Evolutionary conservation across 2,329 filamentous ascomycete genomes (phyloP).

Genomic region (Fonsecaea pedrosoi): DNA sequence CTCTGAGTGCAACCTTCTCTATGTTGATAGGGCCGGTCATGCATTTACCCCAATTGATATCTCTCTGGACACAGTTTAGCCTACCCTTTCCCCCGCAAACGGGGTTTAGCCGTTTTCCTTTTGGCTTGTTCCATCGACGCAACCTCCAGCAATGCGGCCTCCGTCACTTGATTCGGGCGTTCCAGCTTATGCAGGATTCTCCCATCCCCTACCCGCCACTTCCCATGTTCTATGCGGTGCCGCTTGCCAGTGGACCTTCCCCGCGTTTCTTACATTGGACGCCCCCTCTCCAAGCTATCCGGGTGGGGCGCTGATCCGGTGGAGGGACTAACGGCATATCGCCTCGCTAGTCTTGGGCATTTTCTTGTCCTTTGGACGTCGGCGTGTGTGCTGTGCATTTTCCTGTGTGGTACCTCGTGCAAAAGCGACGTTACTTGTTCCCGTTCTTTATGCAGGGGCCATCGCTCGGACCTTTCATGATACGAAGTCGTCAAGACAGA

Average conservation of each 20-base stretch:
- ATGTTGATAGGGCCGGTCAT: constrained; percentile 11
- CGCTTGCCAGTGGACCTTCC: constrained; percentile 24
- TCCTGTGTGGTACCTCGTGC: constrained; percentile 8
- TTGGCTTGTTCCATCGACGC: background rate
- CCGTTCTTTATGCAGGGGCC: constrained; percentile 12
- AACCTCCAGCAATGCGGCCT: constrained; percentile 5
- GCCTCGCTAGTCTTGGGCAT: constrained; percentile 16
- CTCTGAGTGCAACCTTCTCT: constrained; percentile 9
- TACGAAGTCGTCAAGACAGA: background rate
- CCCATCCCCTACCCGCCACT: constrained; percentile 11
- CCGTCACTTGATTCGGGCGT: constrained; percentile 14
- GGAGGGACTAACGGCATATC: constrained; percentile 17
- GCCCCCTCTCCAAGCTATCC: background rate
- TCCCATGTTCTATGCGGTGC: constrained; percentile 6
- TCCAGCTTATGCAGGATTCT: constrained; percentile 24
- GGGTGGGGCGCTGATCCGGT: constrained; percentile 19
- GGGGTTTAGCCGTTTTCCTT: constrained; percentile 7
- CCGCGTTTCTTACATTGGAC: constrained; percentile 33
- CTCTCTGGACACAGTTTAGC: constrained; percentile 16
- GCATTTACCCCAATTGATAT: constrained; percentile 15
- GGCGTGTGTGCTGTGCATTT: constrained; percentile 7
- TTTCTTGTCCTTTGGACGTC: constrained; percentile 18
- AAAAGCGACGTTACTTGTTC: constrained; percentile 9
- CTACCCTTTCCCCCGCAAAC: constrained; percentile 19
- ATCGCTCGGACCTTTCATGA: background rate